These are phyloP conservation scores for Tetrahymena malaccensis DNA, from an alignment of 73 alveolate genomes.

Conservation along the genomic window DNA sequence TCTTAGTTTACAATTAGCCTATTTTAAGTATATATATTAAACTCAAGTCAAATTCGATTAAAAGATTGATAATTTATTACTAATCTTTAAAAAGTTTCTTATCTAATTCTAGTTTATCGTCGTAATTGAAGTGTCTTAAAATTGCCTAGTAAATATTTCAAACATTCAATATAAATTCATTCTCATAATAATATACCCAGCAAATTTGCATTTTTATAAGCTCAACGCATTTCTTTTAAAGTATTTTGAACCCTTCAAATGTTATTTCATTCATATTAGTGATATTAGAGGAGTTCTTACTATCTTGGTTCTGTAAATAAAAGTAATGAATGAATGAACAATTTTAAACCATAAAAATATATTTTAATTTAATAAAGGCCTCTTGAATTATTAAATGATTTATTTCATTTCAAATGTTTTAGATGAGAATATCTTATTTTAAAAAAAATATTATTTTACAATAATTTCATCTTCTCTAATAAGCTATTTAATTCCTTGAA, in stretches of 20 bases:
- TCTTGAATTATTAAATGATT: no score
- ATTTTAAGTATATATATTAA: not conserved
- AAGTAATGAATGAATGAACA: no score
- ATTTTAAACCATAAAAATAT: no score
- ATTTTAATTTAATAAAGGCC: no score
- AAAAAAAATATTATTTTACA: not conserved
- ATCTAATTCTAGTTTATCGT: conserved; percentile 23
- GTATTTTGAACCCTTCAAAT: conserved; percentile 28
- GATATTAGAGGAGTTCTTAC: not conserved
- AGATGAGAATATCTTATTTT: no score
- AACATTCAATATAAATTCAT: not conserved
- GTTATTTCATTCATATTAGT: not conserved
- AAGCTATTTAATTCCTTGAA: conserved; percentile 28
- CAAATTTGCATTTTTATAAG: conserved; percentile 33
- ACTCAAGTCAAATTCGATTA: not conserved
- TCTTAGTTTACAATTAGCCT: conserved; percentile 3
- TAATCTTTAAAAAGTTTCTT: conserved; percentile 11
- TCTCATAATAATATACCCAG: conserved; percentile 6
- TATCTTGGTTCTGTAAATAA: not conserved
- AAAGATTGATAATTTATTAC: not conserved
- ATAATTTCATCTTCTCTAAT: conserved; percentile 14
- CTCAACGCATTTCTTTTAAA: conserved; percentile 29
- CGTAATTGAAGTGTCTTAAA: conserved; percentile 9
- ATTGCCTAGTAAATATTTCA: conserved; percentile 12
- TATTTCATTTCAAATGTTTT: no score